Evolutionary conservation across 768 basidiomycete genomes (phyloP).

Genomic region (Tulasnella sp.): DNA sequence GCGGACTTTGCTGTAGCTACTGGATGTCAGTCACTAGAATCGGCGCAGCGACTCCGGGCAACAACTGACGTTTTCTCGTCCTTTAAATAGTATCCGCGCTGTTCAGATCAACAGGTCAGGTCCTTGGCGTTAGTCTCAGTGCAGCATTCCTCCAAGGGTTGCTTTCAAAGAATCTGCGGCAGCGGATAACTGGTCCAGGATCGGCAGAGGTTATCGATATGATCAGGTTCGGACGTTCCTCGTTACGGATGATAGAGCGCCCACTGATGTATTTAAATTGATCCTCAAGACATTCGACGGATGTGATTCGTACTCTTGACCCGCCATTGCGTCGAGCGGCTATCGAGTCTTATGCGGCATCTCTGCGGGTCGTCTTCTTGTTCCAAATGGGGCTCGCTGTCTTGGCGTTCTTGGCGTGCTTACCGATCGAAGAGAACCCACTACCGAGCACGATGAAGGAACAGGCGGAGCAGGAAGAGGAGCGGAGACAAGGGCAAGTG

Average conservation of each 20-base stretch:
- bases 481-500: neutral
- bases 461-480: constrained; percentile 43
- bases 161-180: constrained; percentile 55
- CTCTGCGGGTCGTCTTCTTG: constrained; percentile 73
- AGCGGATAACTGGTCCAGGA: constrained; percentile 65
- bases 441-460: constrained; percentile 47
- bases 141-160: constrained; percentile 78
- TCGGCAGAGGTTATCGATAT: constrained; percentile 46
- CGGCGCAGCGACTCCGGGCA: neutral
- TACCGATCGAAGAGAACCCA: constrained; percentile 45
- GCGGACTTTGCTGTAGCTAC: neutral
- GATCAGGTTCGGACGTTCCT: neutral
- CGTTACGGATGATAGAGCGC: neutral
- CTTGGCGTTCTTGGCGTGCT: constrained; percentile 52
- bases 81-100: constrained; percentile 66
- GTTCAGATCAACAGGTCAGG: constrained; percentile 90
- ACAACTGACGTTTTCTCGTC: neutral
- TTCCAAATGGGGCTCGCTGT: constrained; percentile 61
- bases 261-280: constrained; percentile 20
- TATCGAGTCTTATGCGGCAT: constrained; percentile 65
- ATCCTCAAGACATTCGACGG: constrained; percentile 36
- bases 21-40: neutral
- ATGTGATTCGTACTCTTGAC: constrained; percentile 55
- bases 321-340: constrained; percentile 49
- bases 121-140: constrained; percentile 82